A percentile compares a stretch with the other conserved stretches of the same genome.
Conservation (phyloP, 2,329 filamentous ascomycete genomes). For the Pseudocercospora cruenta region DNA sequence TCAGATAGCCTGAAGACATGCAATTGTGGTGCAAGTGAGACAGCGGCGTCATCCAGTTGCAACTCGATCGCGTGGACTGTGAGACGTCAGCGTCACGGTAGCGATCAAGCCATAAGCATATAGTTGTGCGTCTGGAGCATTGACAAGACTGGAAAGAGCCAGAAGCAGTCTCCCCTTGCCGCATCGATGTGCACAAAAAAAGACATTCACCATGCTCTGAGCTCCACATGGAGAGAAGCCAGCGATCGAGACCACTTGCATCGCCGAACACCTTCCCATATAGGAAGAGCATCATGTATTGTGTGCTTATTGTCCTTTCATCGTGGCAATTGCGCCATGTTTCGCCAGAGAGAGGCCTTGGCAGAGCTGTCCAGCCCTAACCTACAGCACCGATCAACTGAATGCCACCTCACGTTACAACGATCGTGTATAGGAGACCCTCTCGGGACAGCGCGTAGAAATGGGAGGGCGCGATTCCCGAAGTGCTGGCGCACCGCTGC, state of each 20-base stretch:
- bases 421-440: no score
- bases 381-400: no score
- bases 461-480: no score
- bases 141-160: background rate
- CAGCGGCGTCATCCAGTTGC: background rate
- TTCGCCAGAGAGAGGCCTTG: background rate
- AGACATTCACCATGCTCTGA: background rate
- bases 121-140: background rate
- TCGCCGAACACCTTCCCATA: background rate
- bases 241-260: background rate
- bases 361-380: no score
- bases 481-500: no score
- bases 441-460: no score
- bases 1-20: background rate
- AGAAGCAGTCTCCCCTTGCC: no score
- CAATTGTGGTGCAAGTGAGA: background rate
- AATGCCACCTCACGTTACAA: no score
- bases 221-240: background rate
- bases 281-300: background rate
- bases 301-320: background rate
- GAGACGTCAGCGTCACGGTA: background rate
- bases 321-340: background rate
- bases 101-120: slow-evolving; percentile 1
- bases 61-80: background rate
- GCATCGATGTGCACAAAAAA: no score